These are phyloP conservation scores for Diaporthe velutina DNA, from an alignment of 2,329 filamentous ascomycete genomes.

Conservation along the genomic window DNA sequence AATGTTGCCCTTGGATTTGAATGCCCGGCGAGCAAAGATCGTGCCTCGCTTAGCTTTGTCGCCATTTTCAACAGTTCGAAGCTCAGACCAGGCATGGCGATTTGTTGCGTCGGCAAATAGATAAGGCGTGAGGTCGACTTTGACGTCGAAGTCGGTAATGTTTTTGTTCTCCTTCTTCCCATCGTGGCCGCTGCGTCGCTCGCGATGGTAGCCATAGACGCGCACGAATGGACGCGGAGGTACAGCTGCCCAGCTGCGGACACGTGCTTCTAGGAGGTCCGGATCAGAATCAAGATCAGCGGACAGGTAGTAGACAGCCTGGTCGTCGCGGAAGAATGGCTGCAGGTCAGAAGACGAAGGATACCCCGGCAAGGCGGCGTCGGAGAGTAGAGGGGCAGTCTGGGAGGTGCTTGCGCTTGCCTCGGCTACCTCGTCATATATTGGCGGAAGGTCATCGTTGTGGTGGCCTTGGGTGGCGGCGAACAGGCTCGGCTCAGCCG, in stretches of 20 bases:
- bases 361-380: constrained; percentile 3
- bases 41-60: constrained; percentile 76
- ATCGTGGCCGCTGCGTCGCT: constrained; percentile 55
- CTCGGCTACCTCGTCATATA: constrained; percentile 56
- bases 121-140: constrained; percentile 70
- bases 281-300: constrained; percentile 59
- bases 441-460: constrained; percentile 59
- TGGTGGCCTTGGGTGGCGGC: constrained; percentile 25
- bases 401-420: constrained; percentile 37
- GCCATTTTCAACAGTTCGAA: constrained; percentile 68
- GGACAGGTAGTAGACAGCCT: constrained; percentile 55
- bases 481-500: constrained; percentile 51
- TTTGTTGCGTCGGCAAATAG: constrained; percentile 61
- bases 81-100: constrained; percentile 55
- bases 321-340: constrained; percentile 34
- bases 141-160: constrained; percentile 71
- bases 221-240: constrained; percentile 68
- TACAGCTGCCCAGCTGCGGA: constrained; percentile 57
- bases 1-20: constrained; percentile 53
- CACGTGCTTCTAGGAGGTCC: constrained; percentile 57
- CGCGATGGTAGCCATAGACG: constrained; percentile 66
- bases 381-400: constrained; percentile 45
- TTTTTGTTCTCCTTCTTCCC: constrained; percentile 60
- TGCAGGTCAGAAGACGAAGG: constrained; percentile 39
- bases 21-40: constrained; percentile 64